A percentile compares a stretch with the other conserved stretches of the same genome.
Conservation (phyloP, 352 stramenopile species). For the Globisporangium solare region DNA sequence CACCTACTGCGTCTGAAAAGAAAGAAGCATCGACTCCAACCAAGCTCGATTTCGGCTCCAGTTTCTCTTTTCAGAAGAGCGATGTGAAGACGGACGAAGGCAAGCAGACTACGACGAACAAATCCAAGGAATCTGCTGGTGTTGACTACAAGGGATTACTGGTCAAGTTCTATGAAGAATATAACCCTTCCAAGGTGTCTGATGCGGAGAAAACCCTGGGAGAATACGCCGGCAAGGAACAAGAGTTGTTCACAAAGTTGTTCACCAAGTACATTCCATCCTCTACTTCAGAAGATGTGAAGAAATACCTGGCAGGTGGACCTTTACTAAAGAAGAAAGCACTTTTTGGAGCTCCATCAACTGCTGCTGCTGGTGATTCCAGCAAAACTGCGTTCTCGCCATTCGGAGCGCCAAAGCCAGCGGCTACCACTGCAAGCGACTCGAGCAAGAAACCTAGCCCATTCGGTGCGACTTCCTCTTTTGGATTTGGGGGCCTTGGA, state of each 20-base stretch:
- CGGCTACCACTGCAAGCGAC: constrained; percentile 2
- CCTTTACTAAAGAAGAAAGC: constrained; percentile 31
- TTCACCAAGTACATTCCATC: constrained; percentile 57
- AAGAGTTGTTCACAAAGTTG: constrained; percentile 51
- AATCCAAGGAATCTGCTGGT: constrained; percentile 1
- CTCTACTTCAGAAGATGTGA: constrained; percentile 51
- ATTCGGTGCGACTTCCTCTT: constrained; percentile 20
- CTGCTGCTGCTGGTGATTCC: constrained; percentile 7
- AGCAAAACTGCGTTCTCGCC: constrained; percentile 11
- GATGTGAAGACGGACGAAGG: constrained; percentile 7
- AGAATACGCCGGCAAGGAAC: constrained; percentile 53
- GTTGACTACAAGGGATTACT: constrained; percentile 47
- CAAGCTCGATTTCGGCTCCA: constrained; percentile 24
- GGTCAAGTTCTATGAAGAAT: constrained; percentile 57
- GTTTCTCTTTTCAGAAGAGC: constrained; percentile 7
- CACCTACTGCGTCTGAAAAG: constrained; percentile 2
- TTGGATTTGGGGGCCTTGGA: constrained; percentile 2
- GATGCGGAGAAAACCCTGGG: constrained; percentile 47
- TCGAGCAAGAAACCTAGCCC: constrained; percentile 16
- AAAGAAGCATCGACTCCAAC: constrained; percentile 5
- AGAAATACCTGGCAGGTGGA: constrained; percentile 56
- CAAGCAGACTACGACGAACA: constrained; percentile 7
- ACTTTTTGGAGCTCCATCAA: constrained; percentile 12
- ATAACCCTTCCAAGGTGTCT: constrained; percentile 44
- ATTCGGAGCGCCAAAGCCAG: constrained; percentile 14